These are phyloP conservation scores for Chrysanthemum seticuspe DNA, from an alignment of 129 eudicot genomes.

Conservation along the genomic window DNA sequence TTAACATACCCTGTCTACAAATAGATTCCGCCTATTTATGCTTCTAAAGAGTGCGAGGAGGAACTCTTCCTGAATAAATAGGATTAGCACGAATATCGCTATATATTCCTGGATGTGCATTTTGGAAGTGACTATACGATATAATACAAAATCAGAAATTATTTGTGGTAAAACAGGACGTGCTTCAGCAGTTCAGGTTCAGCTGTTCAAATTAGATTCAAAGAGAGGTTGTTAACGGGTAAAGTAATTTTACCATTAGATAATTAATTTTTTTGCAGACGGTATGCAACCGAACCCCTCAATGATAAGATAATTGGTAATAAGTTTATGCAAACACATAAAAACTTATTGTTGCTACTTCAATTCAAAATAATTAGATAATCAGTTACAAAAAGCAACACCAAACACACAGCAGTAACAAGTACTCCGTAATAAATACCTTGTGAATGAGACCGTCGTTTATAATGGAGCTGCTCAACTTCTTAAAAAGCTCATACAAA, in stretches of 20 bases:
- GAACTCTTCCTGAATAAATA: conserved; percentile 67
- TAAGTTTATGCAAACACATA: no score
- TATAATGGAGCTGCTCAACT: conserved; percentile 82
- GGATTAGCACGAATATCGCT: no score
- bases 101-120: no score
- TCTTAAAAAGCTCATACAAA: conserved; percentile 74
- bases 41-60: conserved; percentile 89
- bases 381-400: not conserved
- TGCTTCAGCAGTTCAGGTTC: not conserved
- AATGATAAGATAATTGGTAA: not conserved
- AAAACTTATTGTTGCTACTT: no score
- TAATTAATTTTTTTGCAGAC: not conserved
- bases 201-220: not conserved
- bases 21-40: conserved; percentile 74
- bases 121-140: not conserved
- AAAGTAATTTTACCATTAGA: not conserved
- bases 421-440: conserved; percentile 36
- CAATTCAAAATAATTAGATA: no score
- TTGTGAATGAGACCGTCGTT: conserved; percentile 90
- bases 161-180: not conserved
- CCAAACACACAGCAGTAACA: not conserved
- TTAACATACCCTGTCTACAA: conserved; percentile 79
- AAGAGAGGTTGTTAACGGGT: no score
- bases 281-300: not conserved
- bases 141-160: not conserved